Base-by-base conservation (phyloP, 2,329 filamentous ascomycete genomes). In the Sarocladium kiliense region DNA sequence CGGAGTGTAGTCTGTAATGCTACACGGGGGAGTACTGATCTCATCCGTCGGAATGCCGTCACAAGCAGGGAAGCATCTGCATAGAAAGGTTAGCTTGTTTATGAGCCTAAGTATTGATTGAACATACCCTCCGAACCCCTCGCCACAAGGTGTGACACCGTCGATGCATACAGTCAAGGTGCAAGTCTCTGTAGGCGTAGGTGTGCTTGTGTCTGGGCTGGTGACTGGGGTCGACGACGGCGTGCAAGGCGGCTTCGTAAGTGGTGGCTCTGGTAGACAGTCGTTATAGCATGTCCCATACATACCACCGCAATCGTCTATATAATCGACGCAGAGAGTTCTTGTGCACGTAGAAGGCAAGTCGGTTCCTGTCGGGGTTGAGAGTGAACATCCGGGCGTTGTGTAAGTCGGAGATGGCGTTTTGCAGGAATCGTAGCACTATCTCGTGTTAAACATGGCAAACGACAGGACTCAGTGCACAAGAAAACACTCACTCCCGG, bases 301-400 rank as follows among this genome's bases (percentile, higher is more conserved):
- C 44, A 4, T 27, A 6, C 10, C 3, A 27, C 47, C 47, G 18
- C 47, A 51, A 2, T 58, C 56, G 41, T 62, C 55, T 27, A 61
- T 54, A 32, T 57, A 58, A 51, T 62, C 60, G 7, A 54, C 53
- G 41, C 60, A 57, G 18, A 51, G 6, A 11, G 27, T 51, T 18
- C 5, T 25, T 12, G 47, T 51, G 47, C 47, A 51, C 4, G 47
- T 18, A 18, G 45, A 12, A 16, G 47, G 16, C 30, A 19, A 16
- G 42, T 45, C 10, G 10, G 42, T 23, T 11, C 19, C 42, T 9
- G 42, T 45, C n/a, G 36, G 36, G n/a, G 36, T 39, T n/a, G 36
- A 5, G 10, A 19, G 7, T 21, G 42, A 27, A 25, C 42, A 45
- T 5, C n/a, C n/a, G 7, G 42, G 42, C 10, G 19, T 25, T 7